A percentile compares a stretch with the other conserved stretches of the same genome.
phyloP scores from a whole-genome alignment of 768 basidiomycete species.

The Russula emetica region DNA sequence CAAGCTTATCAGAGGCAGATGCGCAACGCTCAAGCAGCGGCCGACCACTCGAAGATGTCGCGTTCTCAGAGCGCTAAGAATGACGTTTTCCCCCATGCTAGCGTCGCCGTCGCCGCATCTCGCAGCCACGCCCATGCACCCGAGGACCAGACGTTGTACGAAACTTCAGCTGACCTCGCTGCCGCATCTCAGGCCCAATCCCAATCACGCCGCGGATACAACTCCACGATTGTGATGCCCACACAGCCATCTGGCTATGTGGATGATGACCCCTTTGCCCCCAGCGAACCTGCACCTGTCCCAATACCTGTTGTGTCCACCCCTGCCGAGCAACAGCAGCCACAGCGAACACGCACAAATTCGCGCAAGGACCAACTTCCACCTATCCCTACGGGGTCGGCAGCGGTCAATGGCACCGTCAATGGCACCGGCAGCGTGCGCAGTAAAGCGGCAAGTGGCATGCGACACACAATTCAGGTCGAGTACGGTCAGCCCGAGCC shows the following conservation, averaged over 20 bases:
- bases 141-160: constrained; percentile 45
- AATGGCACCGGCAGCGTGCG: constrained; percentile 41
- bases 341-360: constrained; percentile 13
- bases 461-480: constrained; percentile 93
- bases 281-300: constrained; percentile 34
- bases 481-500: constrained; percentile 75
- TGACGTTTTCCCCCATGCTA: constrained; percentile 39
- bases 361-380: constrained; percentile 22
- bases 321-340: constrained; percentile 26
- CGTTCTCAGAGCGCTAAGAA: constrained; percentile 56
- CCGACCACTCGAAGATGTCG: constrained; percentile 35
- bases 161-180: constrained; percentile 62
- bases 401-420: constrained; percentile 35
- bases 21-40: constrained; percentile 45
- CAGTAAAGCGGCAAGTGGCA: constrained; percentile 43
- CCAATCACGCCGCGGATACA: constrained; percentile 34
- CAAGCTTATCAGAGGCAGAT: constrained; percentile 78
- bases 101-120: constrained; percentile 32
- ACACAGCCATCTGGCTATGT: constrained; percentile 42
- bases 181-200: constrained; percentile 34
- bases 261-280: constrained; percentile 73
- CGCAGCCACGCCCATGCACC: constrained; percentile 48
- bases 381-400: constrained; percentile 6
- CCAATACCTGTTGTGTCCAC: constrained; percentile 33
- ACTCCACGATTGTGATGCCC: constrained; percentile 40